These are phyloP conservation scores for Trametes coccinea DNA, from an alignment of 768 basidiomycete species.

Conservation along the genomic window DNA sequence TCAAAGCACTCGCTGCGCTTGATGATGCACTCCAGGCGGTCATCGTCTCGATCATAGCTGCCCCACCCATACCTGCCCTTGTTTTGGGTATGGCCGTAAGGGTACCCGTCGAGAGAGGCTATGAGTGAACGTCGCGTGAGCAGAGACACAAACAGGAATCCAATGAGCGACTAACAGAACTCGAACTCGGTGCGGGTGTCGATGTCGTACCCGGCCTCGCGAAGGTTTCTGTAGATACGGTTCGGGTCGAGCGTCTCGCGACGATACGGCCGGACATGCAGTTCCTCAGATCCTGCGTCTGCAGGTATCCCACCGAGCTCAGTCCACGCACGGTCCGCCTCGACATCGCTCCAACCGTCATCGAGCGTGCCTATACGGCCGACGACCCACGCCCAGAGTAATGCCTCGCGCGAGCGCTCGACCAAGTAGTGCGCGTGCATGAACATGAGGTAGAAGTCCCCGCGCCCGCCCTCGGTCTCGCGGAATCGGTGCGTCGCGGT, in stretches of 20 bases:
- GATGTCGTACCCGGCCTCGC: slow-evolving; percentile 17
- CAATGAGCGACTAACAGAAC: slow-evolving; percentile 21
- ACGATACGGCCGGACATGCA: slow-evolving; percentile 17
- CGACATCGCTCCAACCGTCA: slow-evolving; percentile 24
- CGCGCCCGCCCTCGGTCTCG: slow-evolving; percentile 30
- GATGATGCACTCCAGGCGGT: slow-evolving; percentile 20
- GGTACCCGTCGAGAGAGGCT: slow-evolving; percentile 38
- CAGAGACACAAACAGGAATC: background rate
- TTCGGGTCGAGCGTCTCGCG: slow-evolving; percentile 25
- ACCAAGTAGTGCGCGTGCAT: slow-evolving; percentile 35
- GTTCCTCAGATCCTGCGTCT: background rate
- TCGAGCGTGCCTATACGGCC: slow-evolving; percentile 32
- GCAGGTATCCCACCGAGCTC: slow-evolving; percentile 32
- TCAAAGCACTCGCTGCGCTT: slow-evolving; percentile 27
- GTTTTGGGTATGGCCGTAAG: slow-evolving; percentile 26
- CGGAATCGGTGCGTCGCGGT: slow-evolving; percentile 38
- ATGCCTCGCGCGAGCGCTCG: slow-evolving; percentile 39
- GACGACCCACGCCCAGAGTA: slow-evolving; percentile 42
- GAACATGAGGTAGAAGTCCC: slow-evolving; percentile 37
- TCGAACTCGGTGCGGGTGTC: slow-evolving; percentile 22
- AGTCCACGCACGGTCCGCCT: slow-evolving; percentile 30
- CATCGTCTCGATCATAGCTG: slow-evolving; percentile 6
- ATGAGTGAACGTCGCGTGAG: background rate
- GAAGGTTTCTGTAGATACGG: slow-evolving; percentile 19
- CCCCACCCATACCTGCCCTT: slow-evolving; percentile 18